These are phyloP conservation scores for Thozetella sp. DNA, from an alignment of 495 filamentous ascomycete species.

Conservation along the genomic window DNA sequence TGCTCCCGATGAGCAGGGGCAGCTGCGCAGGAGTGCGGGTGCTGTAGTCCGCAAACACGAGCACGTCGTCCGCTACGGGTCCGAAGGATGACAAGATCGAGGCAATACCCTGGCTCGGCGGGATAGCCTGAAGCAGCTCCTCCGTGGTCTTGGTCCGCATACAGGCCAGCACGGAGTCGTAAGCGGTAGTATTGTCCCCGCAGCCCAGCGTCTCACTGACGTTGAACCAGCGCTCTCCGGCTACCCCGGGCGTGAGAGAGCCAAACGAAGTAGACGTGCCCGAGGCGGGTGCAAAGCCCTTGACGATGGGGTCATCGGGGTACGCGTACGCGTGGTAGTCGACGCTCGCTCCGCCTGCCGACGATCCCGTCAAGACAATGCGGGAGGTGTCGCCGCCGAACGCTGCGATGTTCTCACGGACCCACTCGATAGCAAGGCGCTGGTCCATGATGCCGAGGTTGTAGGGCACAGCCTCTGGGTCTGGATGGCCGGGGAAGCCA, in stretches of 20 bases:
- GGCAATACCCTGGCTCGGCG: slow-evolving; percentile 16
- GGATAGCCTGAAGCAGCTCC: slow-evolving; percentile 25
- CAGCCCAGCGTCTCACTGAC: slow-evolving; percentile 21
- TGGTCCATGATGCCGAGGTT: slow-evolving; percentile 67
- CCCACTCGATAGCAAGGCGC: slow-evolving; percentile 53
- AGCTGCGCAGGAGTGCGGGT: not conserved
- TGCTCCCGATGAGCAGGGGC: not conserved
- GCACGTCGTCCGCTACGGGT: not conserved
- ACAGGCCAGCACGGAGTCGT: slow-evolving; percentile 31
- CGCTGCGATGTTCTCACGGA: slow-evolving; percentile 50
- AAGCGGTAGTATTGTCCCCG: slow-evolving; percentile 31
- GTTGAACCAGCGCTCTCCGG: slow-evolving; percentile 29
- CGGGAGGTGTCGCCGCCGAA: slow-evolving; percentile 56
- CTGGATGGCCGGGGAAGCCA: slow-evolving; percentile 43
- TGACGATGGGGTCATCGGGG: slow-evolving; percentile 39
- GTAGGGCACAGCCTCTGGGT: slow-evolving; percentile 11
- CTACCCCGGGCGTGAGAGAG: slow-evolving; percentile 32
- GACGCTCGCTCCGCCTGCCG: slow-evolving; percentile 45
- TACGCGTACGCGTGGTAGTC: slow-evolving; percentile 53
- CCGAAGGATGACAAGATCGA: slow-evolving; percentile 23
- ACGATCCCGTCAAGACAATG: slow-evolving; percentile 54
- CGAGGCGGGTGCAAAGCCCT: slow-evolving; percentile 47
- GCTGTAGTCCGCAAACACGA: slow-evolving; percentile 43
- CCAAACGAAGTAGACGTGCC: slow-evolving; percentile 43
- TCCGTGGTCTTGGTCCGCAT: slow-evolving; percentile 31